These are phyloP conservation scores for Zoysia matrella DNA, from an alignment of 202 grass and related monocot genomes.

Conservation along the genomic window DNA sequence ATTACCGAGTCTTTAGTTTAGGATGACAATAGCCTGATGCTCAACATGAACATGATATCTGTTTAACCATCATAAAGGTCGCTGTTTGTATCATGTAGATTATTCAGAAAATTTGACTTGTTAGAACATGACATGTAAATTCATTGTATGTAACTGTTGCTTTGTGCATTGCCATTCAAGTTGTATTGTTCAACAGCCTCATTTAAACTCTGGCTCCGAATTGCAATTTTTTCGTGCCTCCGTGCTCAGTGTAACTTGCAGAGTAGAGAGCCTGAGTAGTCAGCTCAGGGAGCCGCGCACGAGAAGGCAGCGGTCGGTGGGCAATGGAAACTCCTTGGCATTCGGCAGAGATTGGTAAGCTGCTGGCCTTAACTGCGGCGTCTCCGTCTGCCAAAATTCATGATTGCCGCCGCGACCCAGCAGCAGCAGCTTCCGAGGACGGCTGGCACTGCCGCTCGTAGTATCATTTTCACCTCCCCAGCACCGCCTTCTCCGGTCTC, in stretches of 20 bases:
- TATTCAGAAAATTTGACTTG: slow-evolving; percentile 25
- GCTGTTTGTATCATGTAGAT: slow-evolving; percentile 40
- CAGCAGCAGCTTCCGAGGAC: too few species aligned
- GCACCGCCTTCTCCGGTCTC: too few species aligned
- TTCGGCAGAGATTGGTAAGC: too few species aligned
- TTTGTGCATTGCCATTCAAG: slow-evolving; percentile 18
- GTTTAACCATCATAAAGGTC: slow-evolving; percentile 19
- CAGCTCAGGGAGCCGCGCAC: too few species aligned
- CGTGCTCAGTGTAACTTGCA: neutral
- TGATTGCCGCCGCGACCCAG: too few species aligned
- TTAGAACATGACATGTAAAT: slow-evolving; percentile 4
- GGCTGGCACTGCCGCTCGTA: too few species aligned
- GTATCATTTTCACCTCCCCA: too few species aligned
- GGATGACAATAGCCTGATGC: slow-evolving; percentile 49
- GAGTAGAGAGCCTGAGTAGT: too few species aligned
- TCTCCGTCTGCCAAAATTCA: too few species aligned
- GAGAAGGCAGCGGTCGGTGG: neutral
- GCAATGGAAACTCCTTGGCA: neutral
- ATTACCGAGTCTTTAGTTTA: slow-evolving; percentile 38
- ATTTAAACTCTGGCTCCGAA: neutral
- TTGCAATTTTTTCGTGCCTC: neutral
- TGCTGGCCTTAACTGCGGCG: too few species aligned
- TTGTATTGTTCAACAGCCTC: neutral
- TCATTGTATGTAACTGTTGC: slow-evolving; percentile 35
- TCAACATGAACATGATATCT: slow-evolving; percentile 39